A percentile compares a stretch with the other conserved stretches of the same genome.
phyloP scores from a whole-genome alignment of 306 rosid species.

The Abrus precatorius region DNA sequence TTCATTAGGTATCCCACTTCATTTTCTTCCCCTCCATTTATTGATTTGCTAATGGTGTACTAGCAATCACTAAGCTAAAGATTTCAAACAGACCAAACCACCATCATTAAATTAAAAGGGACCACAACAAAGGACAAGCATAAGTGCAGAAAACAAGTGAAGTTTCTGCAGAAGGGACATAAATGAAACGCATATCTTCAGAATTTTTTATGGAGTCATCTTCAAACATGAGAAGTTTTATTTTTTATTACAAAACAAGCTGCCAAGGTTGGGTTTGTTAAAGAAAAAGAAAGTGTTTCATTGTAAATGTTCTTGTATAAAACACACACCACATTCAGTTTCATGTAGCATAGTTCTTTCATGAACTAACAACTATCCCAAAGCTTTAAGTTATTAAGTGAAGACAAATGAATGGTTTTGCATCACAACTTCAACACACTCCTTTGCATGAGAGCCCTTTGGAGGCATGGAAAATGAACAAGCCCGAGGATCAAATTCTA shows the following conservation, averaged over 20 bases:
- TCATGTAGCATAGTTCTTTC: slow-evolving; percentile 12
- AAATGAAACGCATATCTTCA: neutral
- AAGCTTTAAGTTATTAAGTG: neutral
- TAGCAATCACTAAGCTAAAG: slow-evolving; percentile 13
- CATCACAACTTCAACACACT: neutral
- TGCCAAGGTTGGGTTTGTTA: neutral
- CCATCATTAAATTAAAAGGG: neutral
- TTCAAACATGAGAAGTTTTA: neutral
- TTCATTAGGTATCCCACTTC: slow-evolving; percentile 20
- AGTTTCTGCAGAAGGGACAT: slow-evolving; percentile 15
- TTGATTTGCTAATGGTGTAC: neutral
- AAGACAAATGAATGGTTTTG: neutral
- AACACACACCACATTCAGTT: slow-evolving; percentile 18
- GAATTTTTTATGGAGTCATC: slow-evolving; percentile 29
- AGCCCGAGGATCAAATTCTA: too few relatives aligned
- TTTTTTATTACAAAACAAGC: slow-evolving; percentile 9
- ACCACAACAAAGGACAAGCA: slow-evolving; percentile 40
- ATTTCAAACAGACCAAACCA: slow-evolving; percentile 26
- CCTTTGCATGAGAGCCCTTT: too few relatives aligned
- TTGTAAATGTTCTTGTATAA: slow-evolving; percentile 3
- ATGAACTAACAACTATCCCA: neutral
- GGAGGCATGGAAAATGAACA: too few relatives aligned
- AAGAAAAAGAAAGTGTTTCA: neutral
- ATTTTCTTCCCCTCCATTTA: slow-evolving; percentile 19
- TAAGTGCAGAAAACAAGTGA: slow-evolving; percentile 14